phyloP scores from a whole-genome alignment of 768 basidiomycete genomes.

The Suillus subaureus region DNA sequence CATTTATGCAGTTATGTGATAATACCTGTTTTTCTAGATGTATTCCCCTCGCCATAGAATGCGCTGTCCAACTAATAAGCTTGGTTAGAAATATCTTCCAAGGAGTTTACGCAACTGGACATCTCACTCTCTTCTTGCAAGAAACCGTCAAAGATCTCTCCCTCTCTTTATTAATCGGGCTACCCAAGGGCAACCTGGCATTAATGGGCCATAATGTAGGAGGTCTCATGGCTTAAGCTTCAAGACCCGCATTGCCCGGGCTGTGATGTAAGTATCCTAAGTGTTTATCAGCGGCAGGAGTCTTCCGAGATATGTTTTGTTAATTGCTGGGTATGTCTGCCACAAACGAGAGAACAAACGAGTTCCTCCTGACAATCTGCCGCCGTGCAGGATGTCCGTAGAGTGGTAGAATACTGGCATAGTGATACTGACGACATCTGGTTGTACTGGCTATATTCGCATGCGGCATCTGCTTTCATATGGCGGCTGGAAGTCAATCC shows the following conservation, averaged over 20 bases:
- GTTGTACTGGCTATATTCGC: constrained; percentile 19
- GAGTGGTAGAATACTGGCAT: constrained; percentile 7
- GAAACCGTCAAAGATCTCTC: background rate
- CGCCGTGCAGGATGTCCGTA: constrained; percentile 13
- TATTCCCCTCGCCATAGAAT: background rate
- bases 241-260: background rate
- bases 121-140: background rate
- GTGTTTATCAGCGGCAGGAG: background rate
- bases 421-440: constrained; percentile 6
- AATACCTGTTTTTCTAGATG: background rate
- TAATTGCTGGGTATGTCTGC: too few relatives aligned
- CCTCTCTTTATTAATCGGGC: background rate
- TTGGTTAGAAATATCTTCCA: background rate
- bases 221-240: background rate
- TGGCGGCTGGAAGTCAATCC: constrained; percentile 7
- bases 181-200: background rate
- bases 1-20: background rate
- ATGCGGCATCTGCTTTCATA: constrained; percentile 12
- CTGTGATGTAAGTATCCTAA: background rate
- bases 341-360: constrained; percentile 11
- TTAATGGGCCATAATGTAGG: background rate
- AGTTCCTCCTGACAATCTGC: constrained; percentile 15
- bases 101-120: background rate
- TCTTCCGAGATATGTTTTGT: background rate
- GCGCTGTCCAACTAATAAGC: background rate